Evolutionary conservation across 768 basidiomycete species (phyloP), one percentile per base, ranked within the genome.

Genomic region (Macrolepiota dolichaula): DNA sequence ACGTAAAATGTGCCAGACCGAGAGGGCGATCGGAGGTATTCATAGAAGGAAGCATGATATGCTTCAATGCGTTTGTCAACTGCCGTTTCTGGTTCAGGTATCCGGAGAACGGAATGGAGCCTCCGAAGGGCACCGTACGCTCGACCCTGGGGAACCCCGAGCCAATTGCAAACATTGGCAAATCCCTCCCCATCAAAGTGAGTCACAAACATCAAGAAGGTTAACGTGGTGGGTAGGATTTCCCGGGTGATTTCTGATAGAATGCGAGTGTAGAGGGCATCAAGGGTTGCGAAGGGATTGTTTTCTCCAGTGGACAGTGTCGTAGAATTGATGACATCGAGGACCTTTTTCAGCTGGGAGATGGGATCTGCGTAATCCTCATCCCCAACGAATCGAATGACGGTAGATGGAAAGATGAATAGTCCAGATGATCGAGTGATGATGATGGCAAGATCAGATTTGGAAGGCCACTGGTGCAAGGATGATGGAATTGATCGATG

Each of bases 371-470:
- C 40, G 17, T 42, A 42, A 5, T 42, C 40, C 40, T n/a, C n/a
- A 42, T 63, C 62, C 15, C 55, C 67, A 40, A 71, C 56, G 59
- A 65, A 71, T 29, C 66, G 64, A 6, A 70, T 49, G 36, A 65
- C 63, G 9, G 66, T 68, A 1, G 67, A 64, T 3, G 63, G 65
- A 25, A 70, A 73, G 35, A 73, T 67, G 42, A 71, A 71, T 46
- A 66, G 65, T 9, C 70, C 67, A 3, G 65, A 67, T 9, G 71
- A 64, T 25, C 65, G 67, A 7, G 63, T 12, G 0, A 65, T 64
- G 1, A 73, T 62, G 0, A 11, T 22, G 10, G 64, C 27, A 3
- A 69, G 42, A 4, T 61, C 37, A 3, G 61, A 52, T 0, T 42
- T 11, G 5, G 56, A 1, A 2, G 70, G 72, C 72, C 70, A 73